phyloP scores from a whole-genome alignment of 2,329 filamentous ascomycete species.

The Xylaria sp. region DNA sequence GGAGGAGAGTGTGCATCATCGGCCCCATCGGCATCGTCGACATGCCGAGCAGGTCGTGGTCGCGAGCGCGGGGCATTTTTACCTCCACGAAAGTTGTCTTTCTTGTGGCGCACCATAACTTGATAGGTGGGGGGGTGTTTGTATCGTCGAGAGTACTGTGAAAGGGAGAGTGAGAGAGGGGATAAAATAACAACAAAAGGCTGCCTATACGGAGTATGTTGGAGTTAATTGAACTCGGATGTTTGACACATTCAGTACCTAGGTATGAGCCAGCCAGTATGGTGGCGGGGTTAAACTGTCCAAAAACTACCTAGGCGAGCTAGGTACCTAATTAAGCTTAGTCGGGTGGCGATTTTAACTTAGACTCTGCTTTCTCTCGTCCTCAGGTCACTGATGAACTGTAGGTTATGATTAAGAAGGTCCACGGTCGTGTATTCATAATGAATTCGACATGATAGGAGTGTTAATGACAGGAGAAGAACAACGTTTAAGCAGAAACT shows the following conservation, averaged over 20 bases:
- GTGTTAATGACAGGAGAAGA: no score
- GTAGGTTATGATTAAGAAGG: no score
- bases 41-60: conserved; percentile 48
- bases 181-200: background rate
- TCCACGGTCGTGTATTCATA: no score
- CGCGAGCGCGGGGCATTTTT: conserved; percentile 72
- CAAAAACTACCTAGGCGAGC: no score
- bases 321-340: no score
- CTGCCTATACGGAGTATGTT: no score
- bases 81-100: conserved; percentile 82
- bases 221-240: background rate
- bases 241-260: background rate
- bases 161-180: background rate
- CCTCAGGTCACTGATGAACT: no score
- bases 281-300: background rate
- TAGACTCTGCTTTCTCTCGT: no score
- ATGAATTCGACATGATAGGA: no score
- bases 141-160: background rate
- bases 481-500: no score
- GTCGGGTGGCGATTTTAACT: no score
- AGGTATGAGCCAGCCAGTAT: no score
- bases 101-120: conserved; percentile 93
- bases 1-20: conserved; percentile 56
- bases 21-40: conserved; percentile 54
- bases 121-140: background rate